A percentile compares a stretch with the other conserved stretches of the same genome.
Conservation (phyloP, 768 basidiomycete species). For the Tricholomella constricta region DNA sequence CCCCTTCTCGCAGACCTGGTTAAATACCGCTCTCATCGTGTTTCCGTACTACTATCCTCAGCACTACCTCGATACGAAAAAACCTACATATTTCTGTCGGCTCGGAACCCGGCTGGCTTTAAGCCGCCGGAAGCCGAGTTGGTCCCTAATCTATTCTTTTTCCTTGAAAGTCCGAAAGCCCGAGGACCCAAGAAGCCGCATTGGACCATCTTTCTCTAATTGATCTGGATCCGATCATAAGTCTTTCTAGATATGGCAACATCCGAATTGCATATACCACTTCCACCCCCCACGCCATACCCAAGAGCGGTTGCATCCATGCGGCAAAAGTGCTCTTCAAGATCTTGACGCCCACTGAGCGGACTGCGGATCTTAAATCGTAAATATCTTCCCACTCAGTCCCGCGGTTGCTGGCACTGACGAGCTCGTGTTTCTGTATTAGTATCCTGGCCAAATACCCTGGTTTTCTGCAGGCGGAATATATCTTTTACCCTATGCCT, state of each 20-base stretch:
- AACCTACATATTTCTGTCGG: too few species aligned
- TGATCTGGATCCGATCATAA: neutral
- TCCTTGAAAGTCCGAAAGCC: too few species aligned
- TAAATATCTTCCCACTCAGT: constrained; percentile 28
- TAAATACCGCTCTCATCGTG: too few species aligned
- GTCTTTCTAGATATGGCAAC: constrained; percentile 74
- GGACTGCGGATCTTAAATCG: constrained; percentile 54
- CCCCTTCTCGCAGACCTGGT: too few species aligned
- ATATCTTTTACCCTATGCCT: constrained; percentile 78
- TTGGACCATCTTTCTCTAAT: too few species aligned
- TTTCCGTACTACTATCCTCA: too few species aligned
- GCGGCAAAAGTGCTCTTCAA: constrained; percentile 89
- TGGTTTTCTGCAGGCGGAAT: constrained; percentile 87
- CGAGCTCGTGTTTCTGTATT: constrained; percentile 7
- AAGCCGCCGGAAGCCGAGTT: too few species aligned
- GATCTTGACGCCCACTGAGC: constrained; percentile 63
- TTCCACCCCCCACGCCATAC: constrained; percentile 53
- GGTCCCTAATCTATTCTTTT: too few species aligned
- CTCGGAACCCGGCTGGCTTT: too few species aligned
- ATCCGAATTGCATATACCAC: constrained; percentile 77
- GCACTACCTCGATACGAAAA: too few species aligned
- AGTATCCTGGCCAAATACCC: constrained; percentile 72
- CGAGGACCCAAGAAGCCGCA: too few species aligned
- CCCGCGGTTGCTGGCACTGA: constrained; percentile 2
- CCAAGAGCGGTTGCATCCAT: constrained; percentile 60